Evolutionary conservation across 2,329 filamentous ascomycete genomes (phyloP), one percentile per base, ranked within the genome.

Genomic region (Epichloe scottii): DNA sequence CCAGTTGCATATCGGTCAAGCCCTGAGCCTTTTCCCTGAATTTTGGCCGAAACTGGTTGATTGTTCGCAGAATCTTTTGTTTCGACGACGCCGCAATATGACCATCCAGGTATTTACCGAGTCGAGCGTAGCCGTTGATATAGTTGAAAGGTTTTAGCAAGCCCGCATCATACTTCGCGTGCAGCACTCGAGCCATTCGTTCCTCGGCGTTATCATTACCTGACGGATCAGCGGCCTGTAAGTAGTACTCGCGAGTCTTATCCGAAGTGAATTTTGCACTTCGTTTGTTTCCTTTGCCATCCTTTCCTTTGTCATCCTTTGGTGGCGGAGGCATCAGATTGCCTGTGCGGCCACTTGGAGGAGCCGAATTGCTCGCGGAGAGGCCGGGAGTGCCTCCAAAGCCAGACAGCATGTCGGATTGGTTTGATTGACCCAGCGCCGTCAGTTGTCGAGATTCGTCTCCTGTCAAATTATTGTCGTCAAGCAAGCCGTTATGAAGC

Each of bases 101-200:
- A 53, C 83, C 81, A 62, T 96, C 89, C 76, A 98, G 90, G 66
- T 96, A 98, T 55, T 85, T 82, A 56, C 89, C 88, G 46, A 98
- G 73, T 34, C 89, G 81, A 11, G 89, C 85, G 66, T 98, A 98
- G 12, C 93, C 93, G 62, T 94, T 95, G 59, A 97, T 88, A 67
- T 98, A 98, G 71, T 97, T 97, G 76, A 98, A 98, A 1, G 93
- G 93, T 63, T 90, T 93, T 53, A 98, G 74, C 62, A 98, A 76
- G 2, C 93, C 93, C 1, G 93, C 93, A 58, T 97, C 90, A 68
- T 95, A 94, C 68, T 98, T 98, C 56, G 93, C 93, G 65, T 86
- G 87, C 51, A 98, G 79, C 6, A 98, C 80, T 59, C 93, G 89
- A 62, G 91, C 86, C 87, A 98, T 95, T 54, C 93, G 85, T 66